phyloP scores from a whole-genome alignment of 371 early-diverging fungal species.

The Mucor lusitanicus region DNA sequence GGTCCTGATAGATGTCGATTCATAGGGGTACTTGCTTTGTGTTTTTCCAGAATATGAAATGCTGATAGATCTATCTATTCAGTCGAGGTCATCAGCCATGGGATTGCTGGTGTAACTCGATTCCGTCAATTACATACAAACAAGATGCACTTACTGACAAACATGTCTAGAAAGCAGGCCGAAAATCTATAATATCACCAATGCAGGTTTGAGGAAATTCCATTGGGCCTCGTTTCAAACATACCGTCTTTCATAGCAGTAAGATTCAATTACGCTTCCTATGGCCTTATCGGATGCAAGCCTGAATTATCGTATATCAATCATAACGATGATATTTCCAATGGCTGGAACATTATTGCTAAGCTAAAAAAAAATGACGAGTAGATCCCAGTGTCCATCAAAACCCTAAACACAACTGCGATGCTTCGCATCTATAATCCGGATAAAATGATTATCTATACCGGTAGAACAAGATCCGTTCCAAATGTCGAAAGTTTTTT shows the following conservation, averaged over 20 bases:
- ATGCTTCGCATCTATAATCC: conserved; percentile 30
- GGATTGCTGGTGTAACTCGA: neutral
- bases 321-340: conserved; percentile 31
- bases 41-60: neutral
- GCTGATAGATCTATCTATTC: neutral
- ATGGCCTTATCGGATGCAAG: conserved; percentile 40
- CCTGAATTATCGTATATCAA: conserved; percentile 37
- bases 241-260: conserved; percentile 15
- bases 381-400: conserved; percentile 39
- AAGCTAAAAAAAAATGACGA: conserved; percentile 22
- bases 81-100: neutral
- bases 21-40: neutral
- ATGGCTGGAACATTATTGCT: conserved; percentile 10
- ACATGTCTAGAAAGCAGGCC: neutral
- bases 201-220: conserved; percentile 41
- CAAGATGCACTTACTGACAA: neutral
- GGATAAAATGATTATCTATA: conserved; percentile 30
- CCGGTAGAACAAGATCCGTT: conserved; percentile 10
- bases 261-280: conserved; percentile 25
- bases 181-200: conserved; percentile 8
- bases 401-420: conserved; percentile 23
- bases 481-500: neutral
- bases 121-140: neutral
- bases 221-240: conserved; percentile 40
- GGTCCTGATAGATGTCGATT: neutral